These are phyloP conservation scores for Carpinus viminea DNA, from an alignment of 306 rosid genomes.

Conservation along the genomic window DNA sequence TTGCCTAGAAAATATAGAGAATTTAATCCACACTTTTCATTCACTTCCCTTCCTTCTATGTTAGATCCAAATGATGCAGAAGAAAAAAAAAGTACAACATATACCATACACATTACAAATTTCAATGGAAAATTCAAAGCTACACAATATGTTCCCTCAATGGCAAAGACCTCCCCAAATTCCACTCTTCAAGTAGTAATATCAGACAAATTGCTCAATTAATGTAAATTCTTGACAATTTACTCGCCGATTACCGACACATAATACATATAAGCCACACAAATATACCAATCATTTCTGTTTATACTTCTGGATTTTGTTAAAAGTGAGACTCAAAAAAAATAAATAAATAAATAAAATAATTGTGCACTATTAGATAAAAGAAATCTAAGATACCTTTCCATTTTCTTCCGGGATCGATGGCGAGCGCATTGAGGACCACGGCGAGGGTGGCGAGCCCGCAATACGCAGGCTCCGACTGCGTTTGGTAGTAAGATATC, in stretches of 20 bases:
- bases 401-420: conserved; percentile 99
- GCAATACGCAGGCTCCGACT: conserved; percentile 92
- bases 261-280: too few species aligned
- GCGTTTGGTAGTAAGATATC: conserved; percentile 85
- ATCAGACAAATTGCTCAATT: neutral
- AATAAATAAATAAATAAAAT: too few species aligned
- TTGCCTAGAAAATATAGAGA: too few species aligned
- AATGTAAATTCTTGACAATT: too few species aligned
- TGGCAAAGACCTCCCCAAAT: neutral
- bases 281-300: too few species aligned
- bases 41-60: neutral
- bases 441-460: conserved; percentile 80
- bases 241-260: too few species aligned
- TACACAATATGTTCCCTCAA: neutral
- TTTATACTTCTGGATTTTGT: too few species aligned
- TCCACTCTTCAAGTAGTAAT: neutral
- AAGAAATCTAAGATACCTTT: conserved; percentile 53
- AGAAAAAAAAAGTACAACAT: neutral
- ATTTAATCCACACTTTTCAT: neutral
- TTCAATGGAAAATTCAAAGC: neutral
- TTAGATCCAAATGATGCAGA: neutral
- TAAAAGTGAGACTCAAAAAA: too few species aligned
- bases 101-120: neutral
- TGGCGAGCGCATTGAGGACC: conserved; percentile 89
- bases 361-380: neutral